phyloP scores from a whole-genome alignment of 2,329 filamentous ascomycete species.

The Cordyceps militaris region DNA sequence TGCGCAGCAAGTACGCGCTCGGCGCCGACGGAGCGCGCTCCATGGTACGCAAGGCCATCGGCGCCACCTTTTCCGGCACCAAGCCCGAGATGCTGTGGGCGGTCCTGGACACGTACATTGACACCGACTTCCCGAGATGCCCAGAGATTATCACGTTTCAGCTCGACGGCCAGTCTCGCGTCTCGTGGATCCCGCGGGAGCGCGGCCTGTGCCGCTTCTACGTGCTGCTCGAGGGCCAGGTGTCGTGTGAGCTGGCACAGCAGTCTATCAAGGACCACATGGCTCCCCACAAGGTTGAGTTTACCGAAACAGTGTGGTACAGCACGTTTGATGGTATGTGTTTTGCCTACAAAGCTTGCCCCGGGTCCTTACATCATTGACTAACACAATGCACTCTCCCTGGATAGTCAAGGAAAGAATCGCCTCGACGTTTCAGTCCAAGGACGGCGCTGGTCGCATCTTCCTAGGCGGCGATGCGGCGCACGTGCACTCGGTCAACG shows the following conservation, averaged over 20 bases:
- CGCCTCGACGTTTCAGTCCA: constrained; percentile 32
- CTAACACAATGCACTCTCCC: not conserved
- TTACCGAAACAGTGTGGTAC: constrained; percentile 41
- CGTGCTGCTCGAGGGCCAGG: constrained; percentile 38
- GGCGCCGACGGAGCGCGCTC: constrained; percentile 48
- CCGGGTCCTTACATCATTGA: too few species aligned
- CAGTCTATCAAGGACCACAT: constrained; percentile 37
- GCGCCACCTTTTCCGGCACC: constrained; percentile 36
- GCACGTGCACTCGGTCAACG: constrained; percentile 49
- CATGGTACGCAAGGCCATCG: constrained; percentile 33
- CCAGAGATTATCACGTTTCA: constrained; percentile 43
- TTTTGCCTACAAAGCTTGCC: not conserved
- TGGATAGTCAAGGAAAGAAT: constrained; percentile 35
- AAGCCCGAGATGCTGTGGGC: constrained; percentile 46
- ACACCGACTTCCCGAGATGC: constrained; percentile 40
- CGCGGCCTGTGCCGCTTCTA: constrained; percentile 41
- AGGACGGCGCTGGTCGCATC: constrained; percentile 34
- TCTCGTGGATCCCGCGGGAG: constrained; percentile 43
- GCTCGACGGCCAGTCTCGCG: constrained; percentile 36
- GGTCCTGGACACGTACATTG: constrained; percentile 40
- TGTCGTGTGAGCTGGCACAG: constrained; percentile 32
- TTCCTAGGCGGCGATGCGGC: constrained; percentile 51
- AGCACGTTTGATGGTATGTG: constrained; percentile 39
- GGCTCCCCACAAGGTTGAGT: constrained; percentile 35
- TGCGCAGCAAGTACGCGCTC: constrained; percentile 36